These are phyloP conservation scores for Trypanosoma boissoni DNA, from an alignment of 208 protist genomes.

Conservation along the genomic window DNA sequence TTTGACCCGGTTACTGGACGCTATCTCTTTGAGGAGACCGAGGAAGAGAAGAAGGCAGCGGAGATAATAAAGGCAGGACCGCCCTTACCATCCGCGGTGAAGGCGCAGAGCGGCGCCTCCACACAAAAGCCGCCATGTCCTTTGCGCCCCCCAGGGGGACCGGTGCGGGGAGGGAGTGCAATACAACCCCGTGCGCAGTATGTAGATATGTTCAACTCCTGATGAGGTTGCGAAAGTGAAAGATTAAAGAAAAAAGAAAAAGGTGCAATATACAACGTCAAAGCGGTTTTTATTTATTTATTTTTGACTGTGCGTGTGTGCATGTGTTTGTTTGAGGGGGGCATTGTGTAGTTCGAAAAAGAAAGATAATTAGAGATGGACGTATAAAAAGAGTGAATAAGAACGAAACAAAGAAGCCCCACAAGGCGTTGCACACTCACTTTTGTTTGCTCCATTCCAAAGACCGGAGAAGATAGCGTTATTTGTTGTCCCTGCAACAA, in stretches of 20 bases:
- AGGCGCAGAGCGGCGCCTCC: conserved; percentile 9
- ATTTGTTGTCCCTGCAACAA: too few relatives aligned
- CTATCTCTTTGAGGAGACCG: conserved; percentile 79
- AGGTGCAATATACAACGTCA: background rate
- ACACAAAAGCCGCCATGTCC: conserved; percentile 1
- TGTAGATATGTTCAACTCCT: conserved; percentile 75
- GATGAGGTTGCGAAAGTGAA: background rate
- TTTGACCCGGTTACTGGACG: conserved; percentile 74
- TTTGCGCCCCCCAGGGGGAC: conserved; percentile 2
- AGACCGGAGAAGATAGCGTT: too few relatives aligned
- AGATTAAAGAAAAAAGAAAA: conserved; percentile 13
- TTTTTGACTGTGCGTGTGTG: background rate
- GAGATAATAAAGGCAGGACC: conserved; percentile 65
- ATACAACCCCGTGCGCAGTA: conserved; percentile 52
- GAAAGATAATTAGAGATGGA: too few relatives aligned
- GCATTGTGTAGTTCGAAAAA: too few relatives aligned
- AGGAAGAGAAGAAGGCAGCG: conserved; percentile 74
- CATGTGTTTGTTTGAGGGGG: conserved; percentile 22
- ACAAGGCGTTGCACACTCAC: too few relatives aligned
- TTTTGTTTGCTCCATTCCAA: too few relatives aligned
- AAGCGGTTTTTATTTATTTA: background rate
- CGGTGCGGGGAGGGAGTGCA: conserved; percentile 4
- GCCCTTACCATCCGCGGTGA: conserved; percentile 35
- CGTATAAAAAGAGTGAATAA: too few relatives aligned
- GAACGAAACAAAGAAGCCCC: too few relatives aligned